phyloP scores from a whole-genome alignment of 495 filamentous ascomycete species.

The Talaromyces thailandensis region DNA sequence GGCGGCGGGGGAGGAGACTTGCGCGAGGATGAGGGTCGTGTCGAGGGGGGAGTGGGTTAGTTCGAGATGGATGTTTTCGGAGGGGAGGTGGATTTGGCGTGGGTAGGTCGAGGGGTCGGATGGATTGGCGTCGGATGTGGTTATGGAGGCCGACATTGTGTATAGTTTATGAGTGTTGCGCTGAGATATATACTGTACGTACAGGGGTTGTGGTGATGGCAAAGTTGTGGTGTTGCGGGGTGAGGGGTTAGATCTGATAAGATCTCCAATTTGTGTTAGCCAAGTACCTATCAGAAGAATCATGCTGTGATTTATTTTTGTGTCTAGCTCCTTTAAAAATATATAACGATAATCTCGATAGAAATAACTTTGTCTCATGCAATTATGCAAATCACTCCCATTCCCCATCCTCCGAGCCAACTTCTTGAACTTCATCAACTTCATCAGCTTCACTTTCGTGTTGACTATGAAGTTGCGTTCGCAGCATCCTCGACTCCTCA shows the following conservation, averaged over 20 bases:
- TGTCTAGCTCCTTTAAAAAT: background rate
- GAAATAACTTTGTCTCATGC: background rate
- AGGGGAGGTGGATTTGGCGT: constrained; percentile 20
- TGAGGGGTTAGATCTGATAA: background rate
- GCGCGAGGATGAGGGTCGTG: constrained; percentile 47
- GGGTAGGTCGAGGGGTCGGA: constrained; percentile 33
- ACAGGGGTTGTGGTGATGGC: too few relatives aligned
- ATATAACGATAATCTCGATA: background rate
- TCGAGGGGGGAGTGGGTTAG: constrained; percentile 56
- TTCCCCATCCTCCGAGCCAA: background rate
- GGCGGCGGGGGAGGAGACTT: constrained; percentile 68
- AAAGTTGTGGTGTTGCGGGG: background rate
- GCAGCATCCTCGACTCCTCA: background rate
- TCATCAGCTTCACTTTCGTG: background rate
- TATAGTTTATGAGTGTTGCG: background rate
- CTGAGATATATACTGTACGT: too few relatives aligned
- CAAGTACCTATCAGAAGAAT: background rate
- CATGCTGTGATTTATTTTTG: background rate
- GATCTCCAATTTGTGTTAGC: background rate
- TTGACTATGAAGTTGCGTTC: background rate
- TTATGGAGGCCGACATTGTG: background rate
- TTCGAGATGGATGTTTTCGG: constrained; percentile 28
- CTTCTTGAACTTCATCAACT: background rate
- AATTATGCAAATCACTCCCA: background rate
- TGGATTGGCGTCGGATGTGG: constrained; percentile 29